Base-by-base conservation (phyloP, 345 rosid genomes). In the Hibiscus syriacus region DNA sequence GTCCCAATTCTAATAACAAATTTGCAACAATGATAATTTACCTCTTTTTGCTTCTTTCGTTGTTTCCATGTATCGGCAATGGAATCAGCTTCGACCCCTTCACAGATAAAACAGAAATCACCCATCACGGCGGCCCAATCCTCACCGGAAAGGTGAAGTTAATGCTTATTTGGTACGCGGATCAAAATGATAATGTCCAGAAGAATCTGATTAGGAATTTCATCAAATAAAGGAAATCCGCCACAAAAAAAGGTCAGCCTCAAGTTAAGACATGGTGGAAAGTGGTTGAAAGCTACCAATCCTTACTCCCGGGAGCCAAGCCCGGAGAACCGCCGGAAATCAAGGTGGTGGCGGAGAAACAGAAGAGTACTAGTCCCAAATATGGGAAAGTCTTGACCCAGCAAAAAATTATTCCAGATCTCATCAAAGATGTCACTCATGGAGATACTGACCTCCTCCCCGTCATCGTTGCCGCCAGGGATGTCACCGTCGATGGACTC, bases 211-310 rank as follows among this genome's bases (percentile, higher is more conserved):
- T 82, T 10, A 39, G 29, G 0, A 72, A 74, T 70, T 82, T 82
- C 74, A 26, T 82, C 64, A 71, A 80, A 22, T 77, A 68, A 26
- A 17, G 34, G 64, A 73, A 10, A 29, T 17, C n/a, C 7, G 3
- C 48, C 53, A 64, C 30, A 65, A n/a, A 39, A 34, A 76, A 72
- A 29, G 69, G 66, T 56, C 64, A 77, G 30, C 81, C 82, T 0
- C 70, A 76, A 5, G 82, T 82, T 30, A 62, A 79, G 0, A 32
- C 67, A 0, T 82, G 83, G 83, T 82, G 86, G 86, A 20, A 55
- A n/a, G 58, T 80, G 12, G 79, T 80, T n/a, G 82, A 82, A 83
- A 75, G 83, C 75, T 90, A 79, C 22, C 53, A 78, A 50, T 9
- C 52, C 52, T 1, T 46, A 5, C 2, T n/a, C 8, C 52, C 52